Conservation (phyloP, 805 yeast species). For the Isabelozyma heimii region DNA sequence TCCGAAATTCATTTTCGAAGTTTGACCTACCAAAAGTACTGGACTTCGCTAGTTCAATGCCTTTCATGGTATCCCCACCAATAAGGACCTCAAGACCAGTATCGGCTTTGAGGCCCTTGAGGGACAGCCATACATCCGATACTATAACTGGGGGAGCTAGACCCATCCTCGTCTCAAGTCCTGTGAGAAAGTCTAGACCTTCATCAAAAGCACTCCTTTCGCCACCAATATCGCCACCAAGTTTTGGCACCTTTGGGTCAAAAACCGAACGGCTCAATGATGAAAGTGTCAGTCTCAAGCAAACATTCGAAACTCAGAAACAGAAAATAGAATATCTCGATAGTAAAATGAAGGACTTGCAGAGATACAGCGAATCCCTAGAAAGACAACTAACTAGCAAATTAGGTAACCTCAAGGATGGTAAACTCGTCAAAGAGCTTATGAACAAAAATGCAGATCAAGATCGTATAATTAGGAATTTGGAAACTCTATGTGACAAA, state of each 20-base stretch:
- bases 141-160: no score
- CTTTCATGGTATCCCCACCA: not conserved
- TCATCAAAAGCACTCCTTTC: not conserved
- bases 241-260: not conserved
- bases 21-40: not conserved
- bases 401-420: slow-evolving; percentile 1
- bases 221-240: slow-evolving; percentile 8
- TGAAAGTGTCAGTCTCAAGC: slow-evolving; percentile 7
- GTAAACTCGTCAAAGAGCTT: slow-evolving; percentile 8
- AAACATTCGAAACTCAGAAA: slow-evolving; percentile 4
- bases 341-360: slow-evolving; percentile 11
- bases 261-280: not conserved
- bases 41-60: not conserved
- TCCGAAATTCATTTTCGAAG: not conserved
- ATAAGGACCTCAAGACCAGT: not conserved
- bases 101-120: not conserved
- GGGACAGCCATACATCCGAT: no score
- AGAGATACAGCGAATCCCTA: slow-evolving; percentile 11
- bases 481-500: slow-evolving; percentile 16
- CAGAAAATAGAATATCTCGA: slow-evolving; percentile 14
- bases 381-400: slow-evolving; percentile 11
- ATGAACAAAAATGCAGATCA: slow-evolving; percentile 11
- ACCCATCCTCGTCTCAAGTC: no score
- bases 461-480: slow-evolving; percentile 13
- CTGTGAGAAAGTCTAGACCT: not conserved